These are phyloP conservation scores for Candida sakaeoensis DNA, from an alignment of 805 yeast species.

Conservation along the genomic window DNA sequence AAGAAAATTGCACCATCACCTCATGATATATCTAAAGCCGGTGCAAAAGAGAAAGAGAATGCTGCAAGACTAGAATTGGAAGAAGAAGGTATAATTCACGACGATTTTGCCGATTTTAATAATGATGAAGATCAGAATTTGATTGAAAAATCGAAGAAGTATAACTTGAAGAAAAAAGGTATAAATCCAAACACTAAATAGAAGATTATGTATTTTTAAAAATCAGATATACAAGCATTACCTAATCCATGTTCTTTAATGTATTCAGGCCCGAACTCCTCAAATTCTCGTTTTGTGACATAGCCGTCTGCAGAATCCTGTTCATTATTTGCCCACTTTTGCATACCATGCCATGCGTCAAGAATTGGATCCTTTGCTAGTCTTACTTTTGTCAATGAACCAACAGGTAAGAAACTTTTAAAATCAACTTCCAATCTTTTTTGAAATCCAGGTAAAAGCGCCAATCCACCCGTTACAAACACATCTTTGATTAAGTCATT, in stretches of 20 bases:
- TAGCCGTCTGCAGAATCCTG: constrained; percentile 44
- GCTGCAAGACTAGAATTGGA: constrained; percentile 77
- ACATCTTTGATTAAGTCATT: constrained; percentile 56
- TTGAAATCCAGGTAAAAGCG: constrained; percentile 60
- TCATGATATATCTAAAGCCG: constrained; percentile 79
- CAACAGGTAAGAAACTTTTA: constrained; percentile 65
- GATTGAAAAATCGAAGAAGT: constrained; percentile 65
- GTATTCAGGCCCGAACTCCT: constrained; percentile 86
- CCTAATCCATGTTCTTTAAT: constrained; percentile 84
- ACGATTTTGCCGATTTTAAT: constrained; percentile 81
- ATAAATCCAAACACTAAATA: constrained; percentile 54
- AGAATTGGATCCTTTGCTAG: constrained; percentile 62
- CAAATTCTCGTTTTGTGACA: constrained; percentile 70
- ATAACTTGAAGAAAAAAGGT: constrained; percentile 66
- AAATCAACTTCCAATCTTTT: constrained; percentile 70
- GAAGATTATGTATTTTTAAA: constrained; percentile 11
- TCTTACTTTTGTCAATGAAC: constrained; percentile 56
- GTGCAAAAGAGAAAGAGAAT: constrained; percentile 81
- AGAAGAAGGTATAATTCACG: constrained; percentile 78
- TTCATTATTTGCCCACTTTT: constrained; percentile 59
- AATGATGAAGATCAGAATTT: constrained; percentile 70
- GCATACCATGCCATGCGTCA: constrained; percentile 96
- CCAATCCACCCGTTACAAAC: constrained; percentile 84
- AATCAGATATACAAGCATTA: constrained; percentile 39
- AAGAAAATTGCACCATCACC: constrained; percentile 85